A percentile compares a stretch with the other conserved stretches of the same genome.
phyloP scores from a whole-genome alignment of 2,329 filamentous ascomycete species.

The Myriangium duriaei region DNA sequence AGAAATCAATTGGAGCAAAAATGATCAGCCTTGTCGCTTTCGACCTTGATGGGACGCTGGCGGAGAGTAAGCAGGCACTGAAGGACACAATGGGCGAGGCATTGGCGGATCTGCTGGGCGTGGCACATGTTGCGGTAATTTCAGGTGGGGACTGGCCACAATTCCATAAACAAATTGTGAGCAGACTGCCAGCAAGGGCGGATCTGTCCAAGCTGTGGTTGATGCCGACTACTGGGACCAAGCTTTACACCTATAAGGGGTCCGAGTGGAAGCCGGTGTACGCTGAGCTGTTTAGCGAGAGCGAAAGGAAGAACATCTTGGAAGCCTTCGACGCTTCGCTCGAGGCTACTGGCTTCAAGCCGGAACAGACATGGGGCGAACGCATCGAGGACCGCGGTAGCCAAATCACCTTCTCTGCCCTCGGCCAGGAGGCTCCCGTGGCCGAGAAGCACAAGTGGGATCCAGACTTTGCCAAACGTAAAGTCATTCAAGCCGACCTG shows the following conservation, averaged over 20 bases:
- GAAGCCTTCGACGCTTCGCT: conserved; percentile 25
- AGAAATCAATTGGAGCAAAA: too few species aligned
- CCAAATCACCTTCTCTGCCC: conserved; percentile 32
- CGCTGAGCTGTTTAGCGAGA: conserved; percentile 28
- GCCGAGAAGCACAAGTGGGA: conserved; percentile 28
- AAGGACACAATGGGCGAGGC: conserved; percentile 24
- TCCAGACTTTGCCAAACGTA: conserved; percentile 29
- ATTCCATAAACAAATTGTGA: conserved; percentile 30
- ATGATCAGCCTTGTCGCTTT: conserved; percentile 28
- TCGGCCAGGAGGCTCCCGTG: conserved; percentile 29
- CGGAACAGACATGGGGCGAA: conserved; percentile 28
- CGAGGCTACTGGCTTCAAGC: conserved; percentile 25
- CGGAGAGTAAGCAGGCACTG: conserved; percentile 26
- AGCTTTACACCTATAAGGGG: conserved; percentile 26
- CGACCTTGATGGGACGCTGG: conserved; percentile 28
- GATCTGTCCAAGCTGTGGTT: conserved; percentile 29
- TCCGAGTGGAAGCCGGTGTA: conserved; percentile 24
- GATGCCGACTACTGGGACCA: conserved; percentile 32
- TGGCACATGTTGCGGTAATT: conserved; percentile 30
- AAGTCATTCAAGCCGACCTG: conserved; percentile 28
- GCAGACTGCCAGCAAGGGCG: conserved; percentile 24
- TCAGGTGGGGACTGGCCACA: conserved; percentile 32
- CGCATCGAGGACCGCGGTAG: conserved; percentile 31
- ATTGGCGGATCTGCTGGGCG: conserved; percentile 24
- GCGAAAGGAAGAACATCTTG: conserved; percentile 21